Conservation (phyloP, 177 flowering plant genomes). For the Vitis hybrid region DNA sequence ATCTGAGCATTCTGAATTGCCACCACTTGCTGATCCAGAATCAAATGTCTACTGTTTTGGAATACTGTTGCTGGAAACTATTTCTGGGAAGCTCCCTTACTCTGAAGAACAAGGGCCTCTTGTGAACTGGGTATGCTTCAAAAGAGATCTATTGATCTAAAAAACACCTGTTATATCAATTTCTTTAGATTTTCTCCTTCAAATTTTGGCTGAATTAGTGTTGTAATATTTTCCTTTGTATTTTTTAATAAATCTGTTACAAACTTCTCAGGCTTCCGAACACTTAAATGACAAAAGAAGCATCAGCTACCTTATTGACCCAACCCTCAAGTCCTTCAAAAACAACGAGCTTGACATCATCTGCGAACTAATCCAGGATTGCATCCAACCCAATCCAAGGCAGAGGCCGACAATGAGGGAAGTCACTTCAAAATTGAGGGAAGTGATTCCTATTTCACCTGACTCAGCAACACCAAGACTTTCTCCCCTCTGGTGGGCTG, state of each 20-base stretch:
- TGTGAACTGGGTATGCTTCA: slow-evolving; percentile 60
- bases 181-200: neutral
- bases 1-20: slow-evolving; percentile 35
- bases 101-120: slow-evolving; percentile 64
- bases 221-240: neutral
- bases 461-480: slow-evolving; percentile 80
- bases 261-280: slow-evolving; percentile 50
- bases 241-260: neutral
- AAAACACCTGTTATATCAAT: neutral
- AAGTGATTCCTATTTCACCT: slow-evolving; percentile 62
- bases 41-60: slow-evolving; percentile 78
- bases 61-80: slow-evolving; percentile 70
- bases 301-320: slow-evolving; percentile 64
- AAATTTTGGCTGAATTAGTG: too few species aligned
- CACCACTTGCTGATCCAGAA: slow-evolving; percentile 47
- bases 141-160: too few species aligned
- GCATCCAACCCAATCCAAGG: slow-evolving; percentile 53
- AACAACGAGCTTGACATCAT: slow-evolving; percentile 64
- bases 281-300: slow-evolving; percentile 49
- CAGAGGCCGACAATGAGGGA: slow-evolving; percentile 77
- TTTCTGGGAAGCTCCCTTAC: slow-evolving; percentile 73
- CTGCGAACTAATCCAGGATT: slow-evolving; percentile 69
- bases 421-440: slow-evolving; percentile 49
- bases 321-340: slow-evolving; percentile 68
- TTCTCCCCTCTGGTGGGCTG: slow-evolving; percentile 99